A percentile compares a stretch with the other conserved stretches of the same genome.
Conservation (phyloP, 768 basidiomycete genomes). For the Boletus vinaceobasis region DNA sequence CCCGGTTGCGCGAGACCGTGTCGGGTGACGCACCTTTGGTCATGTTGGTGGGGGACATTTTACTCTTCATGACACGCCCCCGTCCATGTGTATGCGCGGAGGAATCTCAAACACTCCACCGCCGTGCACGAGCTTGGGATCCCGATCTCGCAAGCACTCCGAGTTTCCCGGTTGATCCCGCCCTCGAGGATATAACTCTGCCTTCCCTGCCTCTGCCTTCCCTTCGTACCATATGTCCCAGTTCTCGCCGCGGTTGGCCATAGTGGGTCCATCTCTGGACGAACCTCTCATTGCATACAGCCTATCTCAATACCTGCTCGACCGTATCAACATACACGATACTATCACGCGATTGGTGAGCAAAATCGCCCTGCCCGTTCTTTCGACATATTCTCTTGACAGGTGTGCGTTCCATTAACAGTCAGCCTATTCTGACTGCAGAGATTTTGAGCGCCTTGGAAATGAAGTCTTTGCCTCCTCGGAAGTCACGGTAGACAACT, state of each 20-base stretch:
- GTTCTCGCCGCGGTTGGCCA: not conserved
- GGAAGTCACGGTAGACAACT: constrained; percentile 22
- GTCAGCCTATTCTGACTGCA: constrained; percentile 25
- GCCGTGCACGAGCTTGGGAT: too few species aligned
- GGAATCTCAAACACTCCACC: not conserved
- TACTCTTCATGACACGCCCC: constrained; percentile 9
- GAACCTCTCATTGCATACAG: constrained; percentile 13
- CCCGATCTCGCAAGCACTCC: not conserved
- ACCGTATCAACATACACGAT: constrained; percentile 27
- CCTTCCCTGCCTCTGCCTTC: not conserved
- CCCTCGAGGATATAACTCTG: constrained; percentile 9
- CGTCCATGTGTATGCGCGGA: not conserved
- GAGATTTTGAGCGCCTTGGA: constrained; percentile 25
- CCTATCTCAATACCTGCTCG: constrained; percentile 22
- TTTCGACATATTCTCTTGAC: not conserved
- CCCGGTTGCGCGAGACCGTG: constrained; percentile 1
- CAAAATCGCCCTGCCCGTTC: not conserved
- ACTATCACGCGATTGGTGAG: constrained; percentile 26
- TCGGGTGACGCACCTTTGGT: not conserved
- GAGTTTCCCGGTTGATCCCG: constrained; percentile 6
- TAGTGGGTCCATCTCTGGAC: constrained; percentile 9
- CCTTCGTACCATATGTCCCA: not conserved
- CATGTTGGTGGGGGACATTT: not conserved
- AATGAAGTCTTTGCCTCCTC: constrained; percentile 25
- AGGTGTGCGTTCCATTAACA: not conserved